phyloP scores from a whole-genome alignment of 78 protist genomes.

The Dictyostelium brefeldianum region DNA sequence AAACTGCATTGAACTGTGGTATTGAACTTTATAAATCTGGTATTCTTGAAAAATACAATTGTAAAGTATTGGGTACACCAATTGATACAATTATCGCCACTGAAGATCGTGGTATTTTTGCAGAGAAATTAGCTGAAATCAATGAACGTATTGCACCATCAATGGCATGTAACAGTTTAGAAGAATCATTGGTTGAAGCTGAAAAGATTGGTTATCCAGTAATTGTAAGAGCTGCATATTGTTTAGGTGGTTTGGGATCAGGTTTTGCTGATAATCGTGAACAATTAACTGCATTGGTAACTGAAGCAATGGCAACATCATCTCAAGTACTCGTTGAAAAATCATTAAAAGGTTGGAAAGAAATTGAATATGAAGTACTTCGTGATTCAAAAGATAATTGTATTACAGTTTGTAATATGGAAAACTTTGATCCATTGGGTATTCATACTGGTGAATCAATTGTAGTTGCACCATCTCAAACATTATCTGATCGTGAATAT shows the following conservation, averaged over 20 bases:
- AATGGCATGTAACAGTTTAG: conserved; percentile 82
- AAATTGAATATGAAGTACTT: conserved; percentile 99
- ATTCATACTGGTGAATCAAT: conserved; percentile 99
- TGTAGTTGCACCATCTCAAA: conserved; percentile 99
- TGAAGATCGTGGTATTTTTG: conserved; percentile 97
- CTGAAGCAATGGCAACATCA: conserved; percentile 89
- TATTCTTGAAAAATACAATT: conserved; percentile 82
- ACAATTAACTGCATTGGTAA: conserved; percentile 78
- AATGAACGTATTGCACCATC: conserved; percentile 91
- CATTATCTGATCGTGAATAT: conserved; percentile 96
- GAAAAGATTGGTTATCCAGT: conserved; percentile 93
- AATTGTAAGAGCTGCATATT: conserved; percentile 96
- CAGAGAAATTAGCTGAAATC: conserved; percentile 90
- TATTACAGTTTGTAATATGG: conserved; percentile 99
- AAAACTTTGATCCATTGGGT: conserved; percentile 98
- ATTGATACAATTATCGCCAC: conserved; percentile 92
- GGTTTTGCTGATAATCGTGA: conserved; percentile 94
- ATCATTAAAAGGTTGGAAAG: conserved; percentile 98
- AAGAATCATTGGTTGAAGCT: conserved; percentile 80
- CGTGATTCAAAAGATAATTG: conserved; percentile 98
- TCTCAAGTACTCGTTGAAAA: conserved; percentile 96
- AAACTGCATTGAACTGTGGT: conserved; percentile 98
- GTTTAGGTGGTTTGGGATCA: conserved; percentile 98
- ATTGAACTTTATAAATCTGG: conserved; percentile 90
- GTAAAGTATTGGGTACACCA: conserved; percentile 96